Base-by-base conservation (phyloP, 345 rosid genomes). In the Murraya paniculata region DNA sequence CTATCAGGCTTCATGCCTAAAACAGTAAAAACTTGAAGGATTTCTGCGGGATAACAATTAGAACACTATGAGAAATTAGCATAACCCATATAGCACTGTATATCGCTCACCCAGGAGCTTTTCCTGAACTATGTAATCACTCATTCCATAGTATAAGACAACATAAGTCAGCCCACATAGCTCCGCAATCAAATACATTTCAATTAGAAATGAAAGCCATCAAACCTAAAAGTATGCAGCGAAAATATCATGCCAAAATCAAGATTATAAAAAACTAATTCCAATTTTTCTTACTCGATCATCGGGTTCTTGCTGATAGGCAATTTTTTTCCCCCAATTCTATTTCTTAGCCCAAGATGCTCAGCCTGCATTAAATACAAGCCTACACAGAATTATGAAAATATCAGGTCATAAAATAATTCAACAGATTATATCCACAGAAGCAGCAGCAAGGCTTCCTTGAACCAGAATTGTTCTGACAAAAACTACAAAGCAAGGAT, bases 241-340 rank as follows among this genome's bases (percentile, higher is more conserved):
- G 24, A 70, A 41, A 56, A 72, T 55, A 24, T 4, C 21, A 55
- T 68, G 75, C 50, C 62, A 66, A 64, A 68, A 82, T 36, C 38
- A 73, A 31, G 41, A 36, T 58, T 33, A 30, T 4, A 55, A 77
- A 71, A 65, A 53, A 24, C 24, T 50, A 70, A 28, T 22, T 45
- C 64, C 19, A 74, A 31, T 77, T 81, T 81, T 33, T 33, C 35
- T 90, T 86, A 94, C 99, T 81, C 93, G 99, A 79, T 97, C 99
- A 85, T 94, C 98, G 77, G 94, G 85, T 76, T 94, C 98, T 71
- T 84, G 95, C 69, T 86, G 82, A 86, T 97, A 97, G 72, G 95
- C 87, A 74, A 91, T 85, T 85, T 97, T 97, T 90, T 93, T 93
- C 41, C 93, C 98, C 4, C 35, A 73, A 91, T 91, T 83, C 92